Base-by-base conservation (phyloP, 179 eudicot species). In the Corrigiola litoralis region DNA sequence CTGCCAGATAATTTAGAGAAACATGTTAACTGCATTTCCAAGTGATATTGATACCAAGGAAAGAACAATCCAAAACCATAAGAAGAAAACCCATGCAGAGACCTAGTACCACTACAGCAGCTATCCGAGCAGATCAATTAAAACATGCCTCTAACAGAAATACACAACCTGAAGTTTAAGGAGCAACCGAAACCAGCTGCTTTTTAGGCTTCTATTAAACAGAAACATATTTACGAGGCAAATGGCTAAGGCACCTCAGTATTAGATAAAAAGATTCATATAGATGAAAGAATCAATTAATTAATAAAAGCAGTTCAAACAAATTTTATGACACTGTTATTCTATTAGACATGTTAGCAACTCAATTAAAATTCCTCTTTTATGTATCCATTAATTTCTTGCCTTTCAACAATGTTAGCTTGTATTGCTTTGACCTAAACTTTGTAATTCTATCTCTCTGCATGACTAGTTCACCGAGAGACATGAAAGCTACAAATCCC, bases 1-100 rank as follows among this genome's bases (percentile, higher is more conserved):
- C 99, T 94, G 94, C 79, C 66, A 45, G 65, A 65, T 8, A 32
- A 44, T 13, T 10, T 17, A 13, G 28, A 49, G 28, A 37, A 36
- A 38, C 14, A n/a, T 25, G 47, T 74, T 51, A 49, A 21, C 33
- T 41, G 21, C 42, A 57, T 33, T 31, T 17, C 59, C 65, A 64
- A 28, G 49, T 20, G 23, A 61, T 23, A 40, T n/a, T 17, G 14
- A 16, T 16, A 55, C 55, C 11, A 37, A 68, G 44, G 52, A 21
- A 69, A 58, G 29, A 66, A 36, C 14, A 25, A 18, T 36, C 29
- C 7, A 17, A 24, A 9, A 31, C 17, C 21, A 17, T 31, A 11
- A 12, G 41, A 66, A 27, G 34, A 45, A 12, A 57, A 13, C 57
- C 27, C 45, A 66, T 9, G 23, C 7, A 41, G 46, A 48, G 23